A percentile compares a stretch with the other conserved stretches of the same genome.
These are phyloP conservation scores for Penicillium egyptiacum DNA, from an alignment of 495 filamentous ascomycete species.

Conservation along the genomic window DNA sequence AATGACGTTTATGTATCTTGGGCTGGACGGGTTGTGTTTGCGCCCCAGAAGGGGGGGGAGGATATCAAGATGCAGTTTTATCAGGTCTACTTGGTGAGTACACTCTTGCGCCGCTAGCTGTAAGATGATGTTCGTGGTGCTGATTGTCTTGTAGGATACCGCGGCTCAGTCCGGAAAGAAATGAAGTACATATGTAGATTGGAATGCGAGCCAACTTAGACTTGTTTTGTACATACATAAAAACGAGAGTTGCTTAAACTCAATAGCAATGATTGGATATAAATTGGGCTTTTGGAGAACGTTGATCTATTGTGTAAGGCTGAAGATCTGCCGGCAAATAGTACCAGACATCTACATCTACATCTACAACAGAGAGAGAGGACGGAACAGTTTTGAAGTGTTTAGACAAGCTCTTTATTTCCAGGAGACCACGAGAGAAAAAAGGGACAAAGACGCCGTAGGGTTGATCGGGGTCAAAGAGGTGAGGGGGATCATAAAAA, in stretches of 20 bases:
- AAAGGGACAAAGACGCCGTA: slow-evolving; percentile 35
- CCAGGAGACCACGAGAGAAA: slow-evolving; percentile 40
- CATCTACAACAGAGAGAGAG: slow-evolving; percentile 6
- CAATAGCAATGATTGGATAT: slow-evolving; percentile 3
- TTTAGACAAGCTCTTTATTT: slow-evolving; percentile 43
- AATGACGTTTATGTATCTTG: slow-evolving; percentile 50
- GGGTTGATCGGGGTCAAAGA: slow-evolving; percentile 31
- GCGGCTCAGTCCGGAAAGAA: slow-evolving; percentile 43
- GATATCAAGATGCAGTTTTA: slow-evolving; percentile 60
- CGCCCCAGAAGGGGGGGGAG: slow-evolving; percentile 37
- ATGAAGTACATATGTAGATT: slow-evolving; percentile 21
- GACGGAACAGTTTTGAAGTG: slow-evolving; percentile 30
- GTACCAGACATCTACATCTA: slow-evolving; percentile 14
- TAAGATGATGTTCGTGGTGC: background rate
- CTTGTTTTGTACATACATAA: background rate
- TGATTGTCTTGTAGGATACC: slow-evolving; percentile 31
- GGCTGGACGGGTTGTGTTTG: slow-evolving; percentile 57
- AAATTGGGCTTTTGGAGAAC: background rate
- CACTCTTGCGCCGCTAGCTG: slow-evolving; percentile 15
- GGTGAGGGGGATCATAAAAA: slow-evolving; percentile 30
- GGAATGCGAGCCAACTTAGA: background rate
- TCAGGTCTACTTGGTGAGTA: slow-evolving; percentile 64
- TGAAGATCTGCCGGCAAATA: background rate
- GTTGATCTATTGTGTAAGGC: background rate
- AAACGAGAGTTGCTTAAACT: background rate